Evolutionary conservation across 108 stramenopile genomes (phyloP).

Genomic region (Aurantiochytrium sp.): DNA sequence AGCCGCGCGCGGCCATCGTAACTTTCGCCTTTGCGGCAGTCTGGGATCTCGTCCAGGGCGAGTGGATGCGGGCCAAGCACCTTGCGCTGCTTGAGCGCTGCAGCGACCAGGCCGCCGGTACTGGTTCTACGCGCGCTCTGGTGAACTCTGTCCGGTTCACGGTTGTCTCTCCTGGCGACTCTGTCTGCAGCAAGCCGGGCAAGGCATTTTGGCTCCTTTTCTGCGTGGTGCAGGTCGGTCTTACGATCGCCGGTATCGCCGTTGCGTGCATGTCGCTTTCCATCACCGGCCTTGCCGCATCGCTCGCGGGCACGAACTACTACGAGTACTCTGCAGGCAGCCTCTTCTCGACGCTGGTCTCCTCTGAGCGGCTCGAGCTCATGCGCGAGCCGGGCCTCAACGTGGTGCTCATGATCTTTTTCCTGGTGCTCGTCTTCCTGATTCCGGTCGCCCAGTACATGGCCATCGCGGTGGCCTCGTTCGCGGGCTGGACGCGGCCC

Average conservation of each 20-base stretch:
- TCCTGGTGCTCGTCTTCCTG: not conserved
- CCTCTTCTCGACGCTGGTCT: not conserved
- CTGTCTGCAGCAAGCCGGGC: not conserved
- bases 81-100: not conserved
- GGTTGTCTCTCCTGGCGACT: too few species aligned
- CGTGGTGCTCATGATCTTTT: not conserved
- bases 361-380: not conserved
- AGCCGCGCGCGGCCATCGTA: not conserved
- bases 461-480: not conserved
- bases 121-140: not conserved
- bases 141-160: not conserved
- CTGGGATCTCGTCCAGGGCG: constrained; percentile 19
- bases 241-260: not conserved
- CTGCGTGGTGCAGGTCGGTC: not conserved
- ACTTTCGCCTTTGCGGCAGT: not conserved
- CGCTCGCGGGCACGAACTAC: not conserved
- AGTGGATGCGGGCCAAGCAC: constrained; percentile 1
- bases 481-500: not conserved
- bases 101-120: not conserved
- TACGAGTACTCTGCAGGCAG: not conserved
- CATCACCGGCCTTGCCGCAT: not conserved
- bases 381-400: not conserved
- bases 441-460: not conserved
- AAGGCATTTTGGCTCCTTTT: not conserved
- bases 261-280: not conserved